These are phyloP conservation scores for Neofusicoccum laricinum DNA, from an alignment of 2,329 filamentous ascomycete genomes.

Conservation along the genomic window DNA sequence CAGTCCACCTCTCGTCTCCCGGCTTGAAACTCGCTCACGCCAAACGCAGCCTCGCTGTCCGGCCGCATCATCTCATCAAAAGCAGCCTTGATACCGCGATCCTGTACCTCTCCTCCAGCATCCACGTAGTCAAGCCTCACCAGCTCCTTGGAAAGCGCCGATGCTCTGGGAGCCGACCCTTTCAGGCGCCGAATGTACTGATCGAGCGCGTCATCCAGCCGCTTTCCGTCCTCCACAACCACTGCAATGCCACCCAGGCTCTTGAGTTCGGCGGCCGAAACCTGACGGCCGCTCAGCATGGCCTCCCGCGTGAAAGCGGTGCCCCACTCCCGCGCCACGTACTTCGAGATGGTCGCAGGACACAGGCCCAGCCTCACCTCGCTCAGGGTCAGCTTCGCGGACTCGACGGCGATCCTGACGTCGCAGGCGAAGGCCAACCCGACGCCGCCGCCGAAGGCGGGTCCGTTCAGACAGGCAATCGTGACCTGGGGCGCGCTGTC, in stretches of 20 bases:
- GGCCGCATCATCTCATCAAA: conserved; percentile 19
- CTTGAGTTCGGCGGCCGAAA: conserved; percentile 29
- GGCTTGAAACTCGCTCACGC: conserved; percentile 17
- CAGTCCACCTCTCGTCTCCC: conserved; percentile 15
- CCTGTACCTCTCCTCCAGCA: background rate
- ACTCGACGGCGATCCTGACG: conserved; percentile 28
- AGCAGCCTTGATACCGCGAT: background rate
- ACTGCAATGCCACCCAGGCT: conserved; percentile 23
- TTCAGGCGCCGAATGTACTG: conserved; percentile 22
- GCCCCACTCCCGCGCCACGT: conserved; percentile 40
- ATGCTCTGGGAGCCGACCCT: background rate
- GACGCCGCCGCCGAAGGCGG: conserved; percentile 44
- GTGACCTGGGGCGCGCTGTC: conserved; percentile 41
- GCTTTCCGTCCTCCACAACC: conserved; percentile 20
- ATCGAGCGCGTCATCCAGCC: conserved; percentile 24
- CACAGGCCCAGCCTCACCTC: conserved; percentile 42
- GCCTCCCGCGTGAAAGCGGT: conserved; percentile 36
- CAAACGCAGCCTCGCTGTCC: conserved; percentile 11
- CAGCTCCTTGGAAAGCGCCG: background rate
- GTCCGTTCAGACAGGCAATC: conserved; percentile 42
- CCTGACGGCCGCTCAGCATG: conserved; percentile 36
- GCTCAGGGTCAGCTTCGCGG: conserved; percentile 32
- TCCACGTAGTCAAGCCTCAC: background rate
- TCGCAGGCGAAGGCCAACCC: conserved; percentile 46
- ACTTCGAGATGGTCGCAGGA: conserved; percentile 41